Base-by-base conservation (phyloP, 352 stramenopile genomes). In the Pythium aquatile region DNA sequence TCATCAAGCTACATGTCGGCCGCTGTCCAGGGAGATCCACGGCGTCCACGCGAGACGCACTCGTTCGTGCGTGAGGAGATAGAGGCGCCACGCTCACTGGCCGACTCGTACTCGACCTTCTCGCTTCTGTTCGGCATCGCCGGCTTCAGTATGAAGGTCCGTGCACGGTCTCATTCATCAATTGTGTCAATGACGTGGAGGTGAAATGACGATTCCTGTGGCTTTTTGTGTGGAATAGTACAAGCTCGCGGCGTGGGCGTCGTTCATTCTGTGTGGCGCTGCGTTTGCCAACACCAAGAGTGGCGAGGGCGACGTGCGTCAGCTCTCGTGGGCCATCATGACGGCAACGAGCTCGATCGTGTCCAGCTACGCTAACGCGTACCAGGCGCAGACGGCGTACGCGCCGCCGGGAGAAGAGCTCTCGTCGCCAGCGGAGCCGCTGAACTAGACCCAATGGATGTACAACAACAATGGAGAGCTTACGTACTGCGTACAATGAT, bases 271-370 rank as follows among this genome's bases (percentile, higher is more conserved):
- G 56, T 90, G 81, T 59, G 64, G 76, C 30, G 76, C 78, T 26
- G 87, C 81, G 57, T 93, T 90, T 52, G 74, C 68, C 55, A 89
- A 86, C 69, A 79, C 86, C 61, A 78, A 79, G 69, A 75, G 54
- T 55, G 65, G 76, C 37, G 74, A 89, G 29, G 77, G 72, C 72
- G 84, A 91, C 64, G 71, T 82, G 64, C 80, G 76, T 53, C 74
- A 88, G 63, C 69, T 89, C 40, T 82, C 78, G 67, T 87, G 88
- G 75, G 83, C 81, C 53, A 89, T 93, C 73, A 91, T 90, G 74
- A 88, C 87, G 67, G 76, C 83, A 55, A 78, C 76, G 17, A 89
- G 77, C 56, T 77, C 83, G 32, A 78, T 93, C 55, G 81, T 89
- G 40, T 78, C 80, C 42, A 69, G 71, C 55, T 87, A 90, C 76